These are phyloP conservation scores for Coccomyxa subellipsoidea DNA, from an alignment of 163 green algal species.

Conservation along the genomic window DNA sequence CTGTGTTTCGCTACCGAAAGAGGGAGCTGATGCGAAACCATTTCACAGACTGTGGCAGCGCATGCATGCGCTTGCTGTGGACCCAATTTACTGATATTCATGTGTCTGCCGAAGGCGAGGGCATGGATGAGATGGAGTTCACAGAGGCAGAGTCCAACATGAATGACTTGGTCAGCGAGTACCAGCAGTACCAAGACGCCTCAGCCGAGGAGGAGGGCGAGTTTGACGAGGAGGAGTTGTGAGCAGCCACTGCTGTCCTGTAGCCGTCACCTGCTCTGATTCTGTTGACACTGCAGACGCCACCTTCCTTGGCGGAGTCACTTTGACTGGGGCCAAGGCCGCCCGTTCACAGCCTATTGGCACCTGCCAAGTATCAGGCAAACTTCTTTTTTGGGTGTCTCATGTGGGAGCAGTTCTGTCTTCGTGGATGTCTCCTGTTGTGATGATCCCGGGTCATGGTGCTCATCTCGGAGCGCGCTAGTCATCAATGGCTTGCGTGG, in stretches of 20 bases:
- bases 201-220: conserved; percentile 82
- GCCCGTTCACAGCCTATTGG: background rate
- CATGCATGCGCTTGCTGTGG: background rate
- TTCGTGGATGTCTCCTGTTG: background rate
- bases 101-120: conserved; percentile 48
- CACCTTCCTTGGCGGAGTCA: background rate
- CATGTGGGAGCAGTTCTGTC: too few relatives aligned
- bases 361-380: too few relatives aligned
- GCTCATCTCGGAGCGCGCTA: too few relatives aligned
- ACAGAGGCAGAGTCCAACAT: conserved; percentile 97
- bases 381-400: too few relatives aligned
- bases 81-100: background rate
- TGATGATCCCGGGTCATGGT: too few relatives aligned
- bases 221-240: conserved; percentile 44
- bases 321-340: background rate
- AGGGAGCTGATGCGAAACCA: too few relatives aligned
- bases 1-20: too few relatives aligned
- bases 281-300: background rate
- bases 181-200: conserved; percentile 94
- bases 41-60: too few relatives aligned
- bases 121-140: conserved; percentile 99
- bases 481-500: too few relatives aligned
- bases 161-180: conserved; percentile 96
- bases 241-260: background rate
- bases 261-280: background rate